Evolutionary conservation across 1,139 yeast genomes (phyloP), one percentile per base, ranked within the genome.

Genomic region (Meyerozyma guilliermondii): DNA sequence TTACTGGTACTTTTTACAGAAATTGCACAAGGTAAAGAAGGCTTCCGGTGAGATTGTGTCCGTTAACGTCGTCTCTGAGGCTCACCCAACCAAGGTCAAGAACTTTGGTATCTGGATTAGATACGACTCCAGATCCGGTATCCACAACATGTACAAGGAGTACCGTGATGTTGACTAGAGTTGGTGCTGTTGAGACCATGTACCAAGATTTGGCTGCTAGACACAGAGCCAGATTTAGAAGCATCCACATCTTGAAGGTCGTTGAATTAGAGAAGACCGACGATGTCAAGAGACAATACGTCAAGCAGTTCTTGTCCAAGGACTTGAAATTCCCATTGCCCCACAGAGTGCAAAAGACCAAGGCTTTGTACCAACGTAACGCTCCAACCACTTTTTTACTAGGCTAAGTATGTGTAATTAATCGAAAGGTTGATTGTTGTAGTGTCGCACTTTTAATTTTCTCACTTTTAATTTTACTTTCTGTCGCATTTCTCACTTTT

Each of bases 111-210:
- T 94, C 80, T 92, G 98, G 98, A 85, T 92, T 74, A 91, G 98
- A 83, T 92, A 94, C 88, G 98, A 94, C 74, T 92, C 99, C 61
- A 94, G 98, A 85, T 94, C 98, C 62, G 99, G 99, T 81, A 89
- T 96, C 70, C 98, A 94, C 95, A 92, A 92, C 95, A 92, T 92
- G 98, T 92, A 92, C 97, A 92, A 88, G 83, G 99, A 92, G 83
- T 88, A 89, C 94, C 91, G 98, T 80, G 98, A 92, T 66, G 95
- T 91, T n/a, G 64, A 79, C 97, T 80, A 94, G 99, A 81, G 95
- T 89, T 57, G 96, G 89, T 74, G 98, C 98, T 63, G 98, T 92
- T 70, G 96, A 87, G 76, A 81, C 95, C 72, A 86, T 92, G 85
- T 92, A 92, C 94, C 92, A 87, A 77, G 98, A 94, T 78, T 87